Evolutionary conservation across 371 early-diverging fungal species (phyloP), one percentile per base, ranked within the genome.

Genomic region (Encephalitozoon romaleae): DNA sequence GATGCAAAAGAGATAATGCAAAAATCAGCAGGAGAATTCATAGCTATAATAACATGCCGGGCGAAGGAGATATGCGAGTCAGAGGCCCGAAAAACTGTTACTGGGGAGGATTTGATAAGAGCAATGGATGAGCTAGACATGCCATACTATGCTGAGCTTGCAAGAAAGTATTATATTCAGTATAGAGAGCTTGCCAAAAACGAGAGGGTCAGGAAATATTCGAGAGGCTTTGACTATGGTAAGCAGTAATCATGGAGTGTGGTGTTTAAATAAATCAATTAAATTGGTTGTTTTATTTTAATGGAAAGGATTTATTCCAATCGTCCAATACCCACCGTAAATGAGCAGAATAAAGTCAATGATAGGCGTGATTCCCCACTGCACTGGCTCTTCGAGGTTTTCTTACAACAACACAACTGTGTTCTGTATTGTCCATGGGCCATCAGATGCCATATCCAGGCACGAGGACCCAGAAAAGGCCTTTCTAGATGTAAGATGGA

Each of bases 11-110:
- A 96, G 81, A 91, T 93, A 72, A 91, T 98, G 21, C 94, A 95
- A 87, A 95, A 95, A 85, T 94, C 95, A 83, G 97, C 95, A 4
- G 93, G 94, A 21, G 99, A 98, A 86, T 98, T 98, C 83, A 96
- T 98, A 83, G 90, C 93, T 9, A 96, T 98, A 82, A 90, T 98
- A 67, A 96, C 98, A 23, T 94, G 94, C 81, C 96, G 95, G 84
- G 89, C 86, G 5, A 83, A 83, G 64, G 83, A 85, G 43, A 75
- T 85, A 47, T 83, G 83, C 67, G 84, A 80, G 45, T 32, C 43
- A 15, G 99, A 96, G 86, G 94, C 94, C 85, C 87, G 98, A 71
- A 97, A 97, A 82, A 96, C 97, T 0, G 91, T 98, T 81, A 95
- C 92, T 79, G 95, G 96, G n/a, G 99, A 98, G 79, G 99, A 98